Conservation (phyloP, 176 grass and related monocot genomes). For the Aegilops speltoides region DNA sequence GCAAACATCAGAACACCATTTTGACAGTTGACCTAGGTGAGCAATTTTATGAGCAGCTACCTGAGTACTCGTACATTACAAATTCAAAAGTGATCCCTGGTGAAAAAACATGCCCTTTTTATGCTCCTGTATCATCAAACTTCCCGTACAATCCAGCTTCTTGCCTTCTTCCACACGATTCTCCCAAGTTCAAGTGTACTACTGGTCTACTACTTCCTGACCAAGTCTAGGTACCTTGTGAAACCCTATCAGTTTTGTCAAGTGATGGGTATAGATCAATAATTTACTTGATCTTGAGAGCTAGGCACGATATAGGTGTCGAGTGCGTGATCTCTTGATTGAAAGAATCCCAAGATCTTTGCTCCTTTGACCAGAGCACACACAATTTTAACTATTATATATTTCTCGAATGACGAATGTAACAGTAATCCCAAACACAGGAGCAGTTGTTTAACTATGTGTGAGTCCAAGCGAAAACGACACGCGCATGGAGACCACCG, state of each 20-base stretch:
- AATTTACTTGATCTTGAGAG: too few relatives aligned
- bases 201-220: not conserved
- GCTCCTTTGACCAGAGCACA: not conserved
- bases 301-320: not conserved
- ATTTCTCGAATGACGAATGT: not conserved
- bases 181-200: not conserved
- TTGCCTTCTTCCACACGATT: not conserved
- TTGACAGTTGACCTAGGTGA: not conserved
- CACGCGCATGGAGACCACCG: slow-evolving; percentile 22
- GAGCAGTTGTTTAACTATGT: not conserved
- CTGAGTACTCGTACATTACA: too few relatives aligned
- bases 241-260: too few relatives aligned
- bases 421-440: not conserved
- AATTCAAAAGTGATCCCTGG: not conserved
- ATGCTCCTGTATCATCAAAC: too few relatives aligned
- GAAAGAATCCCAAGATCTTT: not conserved
- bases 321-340: not conserved
- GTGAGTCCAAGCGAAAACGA: not conserved
- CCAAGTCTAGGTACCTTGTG: not conserved
- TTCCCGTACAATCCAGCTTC: too few relatives aligned
- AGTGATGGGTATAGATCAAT: too few relatives aligned
- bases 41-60: too few relatives aligned
- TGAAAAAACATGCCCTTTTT: not conserved
- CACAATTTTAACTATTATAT: not conserved
- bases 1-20: not conserved